Base-by-base conservation (phyloP, 306 rosid genomes). In the Canavalia gladiata region DNA sequence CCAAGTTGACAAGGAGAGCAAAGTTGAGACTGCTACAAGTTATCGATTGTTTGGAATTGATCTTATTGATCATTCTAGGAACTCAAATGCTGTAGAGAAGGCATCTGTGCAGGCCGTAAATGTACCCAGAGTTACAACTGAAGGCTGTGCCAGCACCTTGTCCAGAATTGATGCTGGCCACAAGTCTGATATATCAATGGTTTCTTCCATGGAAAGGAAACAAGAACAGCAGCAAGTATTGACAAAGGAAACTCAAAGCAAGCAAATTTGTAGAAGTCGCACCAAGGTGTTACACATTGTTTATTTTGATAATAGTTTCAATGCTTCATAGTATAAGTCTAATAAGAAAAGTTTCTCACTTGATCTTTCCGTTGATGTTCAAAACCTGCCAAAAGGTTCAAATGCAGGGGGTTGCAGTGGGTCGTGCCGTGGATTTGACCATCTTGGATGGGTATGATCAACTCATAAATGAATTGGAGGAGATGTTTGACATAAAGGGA, bases 321-420 rank as follows among this genome's bases (percentile, higher is more conserved):
- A 75, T 50, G 4, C 60, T 66, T 52, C 11, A 1, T 52, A 34
- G 31, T 25, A 39, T 65, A 67, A 25, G 13, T 39, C 12, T 62
- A 50, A 43, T 31, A 18, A 49, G 72, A 80, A 12, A 66, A 56
- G 80, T 43, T 60, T 78, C 86, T 86, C 64, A 91, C 68, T 31
- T 6, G 58, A 13, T 13, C 52, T 4, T 71, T 70, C 25, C 4
- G 6, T 63, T 86, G 72, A 69, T 56, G 28, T 84, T 7, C 42
- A 49, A 42, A 90, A 79, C 76, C 68, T 80, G 58, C 39, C 60
- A 68, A 76, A 83, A 95, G 98, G 99, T 96, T 81, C 92, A 93
- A 90, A 96, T 96, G 99, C 97, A 93, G 82, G 99, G 97, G 2
- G 86, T 93, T 54, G 97, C 97, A 10, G 99, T 96, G 5, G 99